A percentile compares a stretch with the other conserved stretches of the same genome.
These are phyloP conservation scores for Phaseolus coccineus DNA, from an alignment of 331 rosid genomes.

Conservation along the genomic window DNA sequence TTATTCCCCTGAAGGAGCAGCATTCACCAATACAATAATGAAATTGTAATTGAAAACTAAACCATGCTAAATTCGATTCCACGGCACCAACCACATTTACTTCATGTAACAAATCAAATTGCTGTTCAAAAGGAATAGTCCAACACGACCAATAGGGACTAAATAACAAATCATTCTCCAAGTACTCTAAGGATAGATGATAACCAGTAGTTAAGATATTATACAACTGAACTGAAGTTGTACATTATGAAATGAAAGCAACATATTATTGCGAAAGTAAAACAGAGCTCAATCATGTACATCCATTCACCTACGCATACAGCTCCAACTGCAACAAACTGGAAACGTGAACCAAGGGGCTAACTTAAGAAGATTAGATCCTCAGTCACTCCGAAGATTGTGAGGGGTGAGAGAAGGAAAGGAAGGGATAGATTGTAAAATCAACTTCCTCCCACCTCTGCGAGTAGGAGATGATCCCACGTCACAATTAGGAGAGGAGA, in stretches of 20 bases:
- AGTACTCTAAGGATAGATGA: slow-evolving; percentile 11
- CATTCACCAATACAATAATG: background rate
- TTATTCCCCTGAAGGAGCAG: background rate
- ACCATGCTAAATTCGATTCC: background rate
- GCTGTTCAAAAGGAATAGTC: background rate
- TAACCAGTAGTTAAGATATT: slow-evolving; percentile 27
- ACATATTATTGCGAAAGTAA: slow-evolving; percentile 50
- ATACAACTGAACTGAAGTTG: slow-evolving; percentile 57
- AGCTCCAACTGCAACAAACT: slow-evolving; percentile 41
- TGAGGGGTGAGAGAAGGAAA: slow-evolving; percentile 88
- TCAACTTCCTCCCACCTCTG: slow-evolving; percentile 81
- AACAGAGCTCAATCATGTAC: slow-evolving; percentile 39
- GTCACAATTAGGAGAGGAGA: slow-evolving; percentile 72
- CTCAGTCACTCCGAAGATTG: slow-evolving; percentile 4
- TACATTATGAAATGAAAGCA: slow-evolving; percentile 44
- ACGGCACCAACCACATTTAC: background rate
- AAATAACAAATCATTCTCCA: slow-evolving; percentile 27
- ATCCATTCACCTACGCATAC: slow-evolving; percentile 45
- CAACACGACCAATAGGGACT: slow-evolving; percentile 15
- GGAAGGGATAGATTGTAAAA: slow-evolving; percentile 80
- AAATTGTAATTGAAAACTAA: background rate
- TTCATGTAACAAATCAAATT: background rate
- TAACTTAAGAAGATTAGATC: slow-evolving; percentile 14
- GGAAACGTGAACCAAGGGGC: background rate
- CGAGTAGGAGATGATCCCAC: slow-evolving; percentile 69